Base-by-base conservation (phyloP, 371 early-diverging fungal species). In the Mycotypha africana region DNA sequence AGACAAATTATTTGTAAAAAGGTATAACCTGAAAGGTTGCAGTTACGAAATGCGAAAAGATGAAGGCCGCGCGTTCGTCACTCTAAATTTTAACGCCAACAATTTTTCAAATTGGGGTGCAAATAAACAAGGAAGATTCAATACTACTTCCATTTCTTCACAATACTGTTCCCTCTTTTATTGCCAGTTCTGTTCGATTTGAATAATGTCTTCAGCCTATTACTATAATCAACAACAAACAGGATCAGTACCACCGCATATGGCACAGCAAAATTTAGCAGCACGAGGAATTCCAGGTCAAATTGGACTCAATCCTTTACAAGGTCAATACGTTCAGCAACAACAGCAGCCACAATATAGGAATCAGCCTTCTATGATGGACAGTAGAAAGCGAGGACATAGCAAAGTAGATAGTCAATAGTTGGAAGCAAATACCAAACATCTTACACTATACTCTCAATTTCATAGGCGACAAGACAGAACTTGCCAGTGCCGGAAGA, bases 181-280 rank as follows among this genome's bases (percentile, higher is more conserved):
- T 39, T 33, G 31, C 11, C 24, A 20, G 31, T 33, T 35, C 15
- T 42, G 33, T 35, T 41, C 8, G 16, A 3, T 25, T 14, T 19
- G 17, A 20, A 23, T 15, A 11, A 64, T 65, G 65, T 41, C 48
- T 33, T 47, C 60, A 45, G 49, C 65, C 17, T 60, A 53, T 33
- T 65, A 55, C 33, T 65, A 57, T 47, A 65, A 65, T 40, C 61
- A 51, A 38, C 44, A 51, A 33, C 58, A 40, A 37, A 8, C 42
- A 30, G 38, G 42, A 28, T 34, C 24, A 8, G 22, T 32, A n/a
- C 17, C 43, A 15, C 15, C 38, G 16, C n/a, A n/a, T n/a, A 42
- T 44, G 11, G 32, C 38, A 20, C 38, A 38, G 25, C 58, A 42
- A 24, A 28, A 21, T 38, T 45, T 38, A 39, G 38, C 34, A 10